These are phyloP conservation scores for Oryza longistaminata DNA, from an alignment of 176 grass and related monocot species.

Conservation along the genomic window DNA sequence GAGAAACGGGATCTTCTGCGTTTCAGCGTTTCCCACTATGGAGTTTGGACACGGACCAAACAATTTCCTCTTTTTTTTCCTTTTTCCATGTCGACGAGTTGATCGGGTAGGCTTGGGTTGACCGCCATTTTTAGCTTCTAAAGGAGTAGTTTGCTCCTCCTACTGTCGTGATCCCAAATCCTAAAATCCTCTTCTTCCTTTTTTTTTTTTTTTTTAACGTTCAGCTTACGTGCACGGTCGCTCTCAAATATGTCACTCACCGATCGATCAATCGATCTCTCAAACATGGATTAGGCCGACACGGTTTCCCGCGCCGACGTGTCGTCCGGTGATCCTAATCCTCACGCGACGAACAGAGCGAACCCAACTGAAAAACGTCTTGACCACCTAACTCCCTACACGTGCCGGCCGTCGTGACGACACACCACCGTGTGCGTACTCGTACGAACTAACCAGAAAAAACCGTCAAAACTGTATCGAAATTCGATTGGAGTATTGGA, in stretches of 20 bases:
- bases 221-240: background rate
- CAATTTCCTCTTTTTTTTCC: background rate
- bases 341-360: background rate
- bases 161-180: background rate
- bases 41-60: background rate
- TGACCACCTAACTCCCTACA: background rate
- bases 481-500: background rate
- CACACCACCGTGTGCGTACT: background rate
- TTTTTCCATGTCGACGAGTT: background rate
- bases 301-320: background rate
- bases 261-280: too few species aligned
- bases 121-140: background rate
- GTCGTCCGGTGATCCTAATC: background rate
- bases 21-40: background rate
- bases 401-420: background rate
- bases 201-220: background rate
- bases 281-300: background rate
- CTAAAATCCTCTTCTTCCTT: background rate
- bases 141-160: background rate
- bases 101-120: background rate
- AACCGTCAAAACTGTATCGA: background rate
- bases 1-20: background rate
- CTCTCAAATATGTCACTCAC: background rate
- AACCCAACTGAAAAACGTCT: background rate
- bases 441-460: background rate